A percentile compares a stretch with the other conserved stretches of the same genome.
These are phyloP conservation scores for Neospermospora avenae DNA, from an alignment of 2,329 filamentous ascomycete species.

Conservation along the genomic window DNA sequence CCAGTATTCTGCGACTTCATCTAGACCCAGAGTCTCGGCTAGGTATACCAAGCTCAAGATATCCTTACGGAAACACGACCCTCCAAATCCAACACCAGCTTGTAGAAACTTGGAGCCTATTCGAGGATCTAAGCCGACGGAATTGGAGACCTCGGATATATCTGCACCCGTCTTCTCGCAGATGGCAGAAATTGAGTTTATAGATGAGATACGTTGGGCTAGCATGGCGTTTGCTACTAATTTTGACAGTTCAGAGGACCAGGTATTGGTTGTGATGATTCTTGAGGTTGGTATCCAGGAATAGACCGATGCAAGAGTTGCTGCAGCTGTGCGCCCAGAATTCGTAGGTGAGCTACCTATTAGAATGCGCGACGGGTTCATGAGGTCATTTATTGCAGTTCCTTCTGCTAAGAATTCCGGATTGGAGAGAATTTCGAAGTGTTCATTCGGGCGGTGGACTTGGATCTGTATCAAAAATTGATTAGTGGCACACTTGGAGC, in stretches of 20 bases:
- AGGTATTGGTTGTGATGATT: constrained; percentile 71
- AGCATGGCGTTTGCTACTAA: constrained; percentile 78
- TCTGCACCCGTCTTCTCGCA: constrained; percentile 75
- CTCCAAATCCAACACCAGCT: constrained; percentile 74
- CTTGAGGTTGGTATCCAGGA: constrained; percentile 65
- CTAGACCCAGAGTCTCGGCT: constrained; percentile 64
- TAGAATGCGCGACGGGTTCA: constrained; percentile 69
- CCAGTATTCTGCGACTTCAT: constrained; percentile 75
- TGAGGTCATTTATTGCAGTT: constrained; percentile 68
- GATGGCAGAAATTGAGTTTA: constrained; percentile 77
- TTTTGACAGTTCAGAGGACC: constrained; percentile 77
- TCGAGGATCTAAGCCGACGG: constrained; percentile 66
- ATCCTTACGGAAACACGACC: constrained; percentile 81
- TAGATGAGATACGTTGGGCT: constrained; percentile 75
- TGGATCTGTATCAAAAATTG: constrained; percentile 42
- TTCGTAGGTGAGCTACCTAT: constrained; percentile 66
- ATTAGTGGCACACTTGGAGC: not conserved
- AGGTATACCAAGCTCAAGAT: constrained; percentile 71
- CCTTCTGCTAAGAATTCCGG: constrained; percentile 80
- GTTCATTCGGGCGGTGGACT: constrained; percentile 57
- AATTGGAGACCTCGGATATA: constrained; percentile 66
- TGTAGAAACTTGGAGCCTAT: constrained; percentile 73
- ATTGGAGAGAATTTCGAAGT: constrained; percentile 76
- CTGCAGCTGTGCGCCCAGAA: constrained; percentile 59
- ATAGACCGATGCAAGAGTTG: constrained; percentile 63